Evolutionary conservation across 2,329 filamentous ascomycete species (phyloP).

Genomic region (Cladosporium sp.): DNA sequence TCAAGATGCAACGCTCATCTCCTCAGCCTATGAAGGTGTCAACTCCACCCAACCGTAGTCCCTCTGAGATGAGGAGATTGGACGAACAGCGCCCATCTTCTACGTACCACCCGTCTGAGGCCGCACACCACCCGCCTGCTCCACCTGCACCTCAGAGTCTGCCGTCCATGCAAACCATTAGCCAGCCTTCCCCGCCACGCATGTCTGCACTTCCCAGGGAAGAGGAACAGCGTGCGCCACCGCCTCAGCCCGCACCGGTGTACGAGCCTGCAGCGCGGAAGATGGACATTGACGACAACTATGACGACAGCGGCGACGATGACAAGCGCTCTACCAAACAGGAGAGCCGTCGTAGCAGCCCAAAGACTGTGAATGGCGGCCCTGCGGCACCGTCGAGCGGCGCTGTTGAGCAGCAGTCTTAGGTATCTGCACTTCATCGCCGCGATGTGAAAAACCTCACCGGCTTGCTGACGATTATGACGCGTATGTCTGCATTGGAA

Average conservation of each 20-base stretch:
- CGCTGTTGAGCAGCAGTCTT: constrained; percentile 11
- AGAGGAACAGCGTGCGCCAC: constrained; percentile 39
- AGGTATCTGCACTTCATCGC: not conserved
- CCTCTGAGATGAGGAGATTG: constrained; percentile 64
- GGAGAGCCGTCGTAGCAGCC: constrained; percentile 48
- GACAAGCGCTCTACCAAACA: constrained; percentile 57
- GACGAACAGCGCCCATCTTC: constrained; percentile 63
- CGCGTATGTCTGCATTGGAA: constrained; percentile 5
- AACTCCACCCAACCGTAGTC: constrained; percentile 74
- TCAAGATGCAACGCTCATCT: constrained; percentile 68
- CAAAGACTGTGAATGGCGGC: constrained; percentile 33
- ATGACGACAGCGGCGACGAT: constrained; percentile 91
- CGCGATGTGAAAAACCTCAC: not conserved
- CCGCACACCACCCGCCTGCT: constrained; percentile 76
- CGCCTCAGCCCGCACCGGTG: constrained; percentile 37
- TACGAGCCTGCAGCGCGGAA: constrained; percentile 87
- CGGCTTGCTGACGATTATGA: constrained; percentile 3
- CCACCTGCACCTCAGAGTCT: constrained; percentile 42
- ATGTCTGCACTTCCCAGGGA: constrained; percentile 52
- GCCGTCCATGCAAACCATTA: constrained; percentile 47
- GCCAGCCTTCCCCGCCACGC: constrained; percentile 54
- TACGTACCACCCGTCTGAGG: constrained; percentile 87
- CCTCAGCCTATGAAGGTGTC: constrained; percentile 47
- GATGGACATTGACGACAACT: constrained; percentile 97
- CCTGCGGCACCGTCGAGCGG: constrained; percentile 6